Percentiles rank a stretch among this genome's conserved stretches.
Conservation (phyloP, 2,329 filamentous ascomycete species). For the Epichloe uncinata region DNA sequence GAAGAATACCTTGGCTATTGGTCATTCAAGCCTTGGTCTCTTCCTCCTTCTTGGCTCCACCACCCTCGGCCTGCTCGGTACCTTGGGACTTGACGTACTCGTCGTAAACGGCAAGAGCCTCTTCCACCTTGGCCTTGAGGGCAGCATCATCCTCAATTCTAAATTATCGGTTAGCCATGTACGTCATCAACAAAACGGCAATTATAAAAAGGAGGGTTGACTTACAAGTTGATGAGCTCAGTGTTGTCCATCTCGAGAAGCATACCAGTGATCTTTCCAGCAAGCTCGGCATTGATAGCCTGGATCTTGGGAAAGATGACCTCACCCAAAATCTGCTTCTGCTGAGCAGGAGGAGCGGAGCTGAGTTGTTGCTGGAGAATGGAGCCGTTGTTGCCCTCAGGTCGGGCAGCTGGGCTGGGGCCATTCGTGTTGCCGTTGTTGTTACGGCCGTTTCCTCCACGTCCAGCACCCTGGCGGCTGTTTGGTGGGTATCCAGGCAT, state of each 20-base stretch:
- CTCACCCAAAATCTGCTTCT: conserved; percentile 98
- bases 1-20: background rate
- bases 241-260: conserved; percentile 97
- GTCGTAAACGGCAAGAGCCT: conserved; percentile 93
- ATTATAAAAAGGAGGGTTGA: conserved; percentile 18
- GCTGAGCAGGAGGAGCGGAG: conserved; percentile 52
- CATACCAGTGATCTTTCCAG: conserved; percentile 99
- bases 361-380: conserved; percentile 46
- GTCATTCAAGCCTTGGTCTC: conserved; percentile 27
- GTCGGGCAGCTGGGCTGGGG: conserved; percentile 34
- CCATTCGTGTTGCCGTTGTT: conserved; percentile 27
- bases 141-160: conserved; percentile 83
- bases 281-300: conserved; percentile 83
- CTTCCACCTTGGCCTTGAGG: conserved; percentile 90
- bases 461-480: conserved; percentile 37
- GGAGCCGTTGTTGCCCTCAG: conserved; percentile 17
- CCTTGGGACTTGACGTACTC: conserved; percentile 90
- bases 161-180: background rate
- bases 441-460: conserved; percentile 22
- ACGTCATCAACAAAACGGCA: background rate
- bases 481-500: conserved; percentile 46
- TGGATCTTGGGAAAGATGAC: conserved; percentile 98
- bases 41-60: conserved; percentile 36
- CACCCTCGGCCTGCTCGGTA: conserved; percentile 19
- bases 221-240: conserved; percentile 92